A percentile compares a stretch with the other conserved stretches of the same genome.
Conservation (phyloP, 306 rosid species). For the Pyrus bretschneideri region DNA sequence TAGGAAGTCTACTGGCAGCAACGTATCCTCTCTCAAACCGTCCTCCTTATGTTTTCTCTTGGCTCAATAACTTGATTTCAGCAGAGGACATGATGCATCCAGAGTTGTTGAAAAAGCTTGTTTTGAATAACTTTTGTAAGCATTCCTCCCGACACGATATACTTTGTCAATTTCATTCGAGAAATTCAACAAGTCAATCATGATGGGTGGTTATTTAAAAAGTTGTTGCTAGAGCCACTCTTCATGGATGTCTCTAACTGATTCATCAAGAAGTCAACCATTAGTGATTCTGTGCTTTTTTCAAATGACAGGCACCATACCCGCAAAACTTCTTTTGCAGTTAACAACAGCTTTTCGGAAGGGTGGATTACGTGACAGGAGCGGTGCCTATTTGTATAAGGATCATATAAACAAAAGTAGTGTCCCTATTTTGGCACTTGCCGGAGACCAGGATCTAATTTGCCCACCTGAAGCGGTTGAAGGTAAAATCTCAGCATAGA, state of each 20-base stretch:
- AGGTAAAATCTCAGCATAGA: slow-evolving; percentile 42
- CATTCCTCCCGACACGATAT: slow-evolving; percentile 13
- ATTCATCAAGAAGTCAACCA: not conserved
- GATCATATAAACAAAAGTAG: slow-evolving; percentile 65
- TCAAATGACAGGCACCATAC: slow-evolving; percentile 72
- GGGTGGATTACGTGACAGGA: slow-evolving; percentile 68
- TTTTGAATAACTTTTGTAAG: slow-evolving; percentile 94
- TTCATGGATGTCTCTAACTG: not conserved
- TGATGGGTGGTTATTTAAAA: not conserved
- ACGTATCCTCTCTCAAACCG: slow-evolving; percentile 81
- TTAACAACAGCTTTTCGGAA: slow-evolving; percentile 91
- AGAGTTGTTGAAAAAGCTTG: slow-evolving; percentile 69
- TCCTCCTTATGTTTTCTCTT: slow-evolving; percentile 71
- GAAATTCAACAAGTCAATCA: not conserved
- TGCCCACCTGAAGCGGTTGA: slow-evolving; percentile 99
- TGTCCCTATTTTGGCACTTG: slow-evolving; percentile 78
- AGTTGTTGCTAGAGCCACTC: not conserved
- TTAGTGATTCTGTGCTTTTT: not conserved
- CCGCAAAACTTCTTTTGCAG: slow-evolving; percentile 84
- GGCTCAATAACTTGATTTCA: slow-evolving; percentile 83
- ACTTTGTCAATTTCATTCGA: not conserved
- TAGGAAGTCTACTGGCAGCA: slow-evolving; percentile 77
- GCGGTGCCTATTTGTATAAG: slow-evolving; percentile 60
- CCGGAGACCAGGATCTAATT: slow-evolving; percentile 88
- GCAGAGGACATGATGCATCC: slow-evolving; percentile 98